phyloP scores from a whole-genome alignment of 2,329 filamentous ascomycete genomes.

The Eutypa lata region DNA sequence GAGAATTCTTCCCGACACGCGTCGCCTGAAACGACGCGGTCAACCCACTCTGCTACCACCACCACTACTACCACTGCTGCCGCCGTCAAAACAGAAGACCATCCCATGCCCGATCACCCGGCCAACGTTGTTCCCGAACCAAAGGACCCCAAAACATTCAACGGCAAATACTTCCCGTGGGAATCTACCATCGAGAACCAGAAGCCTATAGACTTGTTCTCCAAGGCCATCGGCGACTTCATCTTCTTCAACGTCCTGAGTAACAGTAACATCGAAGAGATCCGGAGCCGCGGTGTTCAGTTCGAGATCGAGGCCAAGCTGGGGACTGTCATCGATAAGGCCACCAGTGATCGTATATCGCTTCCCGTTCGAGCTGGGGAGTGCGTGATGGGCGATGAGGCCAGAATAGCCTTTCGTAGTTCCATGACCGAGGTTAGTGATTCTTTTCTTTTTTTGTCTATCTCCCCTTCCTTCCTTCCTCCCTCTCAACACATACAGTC shows the following conservation, averaged over 20 bases:
- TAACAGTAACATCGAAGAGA: constrained; percentile 62
- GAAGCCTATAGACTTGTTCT: constrained; percentile 70
- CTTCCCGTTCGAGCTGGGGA: constrained; percentile 65
- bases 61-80: constrained; percentile 7
- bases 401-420: constrained; percentile 71
- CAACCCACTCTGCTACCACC: constrained; percentile 19
- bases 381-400: constrained; percentile 61
- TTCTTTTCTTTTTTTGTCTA: background rate
- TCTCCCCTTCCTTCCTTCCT: no score
- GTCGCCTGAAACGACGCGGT: constrained; percentile 44
- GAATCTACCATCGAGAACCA: constrained; percentile 67
- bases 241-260: constrained; percentile 69
- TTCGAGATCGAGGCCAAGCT: constrained; percentile 95
- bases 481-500: no score
- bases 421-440: constrained; percentile 80
- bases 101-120: background rate
- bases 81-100: constrained; percentile 20
- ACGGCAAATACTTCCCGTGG: constrained; percentile 44
- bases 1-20: constrained; percentile 40
- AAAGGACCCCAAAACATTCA: constrained; percentile 19
- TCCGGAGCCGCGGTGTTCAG: constrained; percentile 62
- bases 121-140: constrained; percentile 1
- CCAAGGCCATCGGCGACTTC: constrained; percentile 77
- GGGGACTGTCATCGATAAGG: constrained; percentile 73
- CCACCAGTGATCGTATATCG: constrained; percentile 65